Conservation (phyloP, 768 basidiomycete genomes). For the Macrolepiota albuminosa region DNA sequence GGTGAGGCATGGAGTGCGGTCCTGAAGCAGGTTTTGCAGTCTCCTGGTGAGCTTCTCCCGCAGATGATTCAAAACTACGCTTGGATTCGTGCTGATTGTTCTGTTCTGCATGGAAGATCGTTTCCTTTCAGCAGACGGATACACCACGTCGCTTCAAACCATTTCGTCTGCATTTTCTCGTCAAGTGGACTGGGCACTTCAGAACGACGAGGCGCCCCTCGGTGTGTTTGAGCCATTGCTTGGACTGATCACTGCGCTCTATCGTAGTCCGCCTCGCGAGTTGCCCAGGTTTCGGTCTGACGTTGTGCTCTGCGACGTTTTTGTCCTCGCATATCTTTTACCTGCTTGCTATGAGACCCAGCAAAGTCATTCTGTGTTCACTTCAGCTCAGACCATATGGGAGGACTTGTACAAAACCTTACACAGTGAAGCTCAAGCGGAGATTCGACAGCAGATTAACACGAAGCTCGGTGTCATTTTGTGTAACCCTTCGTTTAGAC, state of each 20-base stretch:
- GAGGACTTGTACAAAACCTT: conserved; percentile 22
- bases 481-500: conserved; percentile 30
- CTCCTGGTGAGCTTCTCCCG: conserved; percentile 31
- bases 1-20: conserved; percentile 21
- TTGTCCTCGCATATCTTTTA: conserved; percentile 44
- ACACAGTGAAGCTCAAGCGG: conserved; percentile 17
- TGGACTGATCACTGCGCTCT: conserved; percentile 27
- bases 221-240: conserved; percentile 24
- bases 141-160: conserved; percentile 25
- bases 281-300: conserved; percentile 13
- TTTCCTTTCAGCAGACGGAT: conserved; percentile 30
- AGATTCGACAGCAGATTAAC: conserved; percentile 32
- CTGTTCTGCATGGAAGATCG: conserved; percentile 20
- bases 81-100: background rate
- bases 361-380: conserved; percentile 15
- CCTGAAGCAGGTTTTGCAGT: conserved; percentile 33
- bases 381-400: conserved; percentile 32
- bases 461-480: conserved; percentile 37
- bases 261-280: conserved; percentile 15
- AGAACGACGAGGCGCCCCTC: conserved; percentile 20
- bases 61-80: background rate
- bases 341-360: conserved; percentile 27
- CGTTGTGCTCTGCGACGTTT: conserved; percentile 37
- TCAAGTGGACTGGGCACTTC: conserved; percentile 28
- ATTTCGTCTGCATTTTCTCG: conserved; percentile 31